These are phyloP conservation scores for Colletotrichum spaethianum DNA, from an alignment of 2,329 filamentous ascomycete species.

Conservation along the genomic window DNA sequence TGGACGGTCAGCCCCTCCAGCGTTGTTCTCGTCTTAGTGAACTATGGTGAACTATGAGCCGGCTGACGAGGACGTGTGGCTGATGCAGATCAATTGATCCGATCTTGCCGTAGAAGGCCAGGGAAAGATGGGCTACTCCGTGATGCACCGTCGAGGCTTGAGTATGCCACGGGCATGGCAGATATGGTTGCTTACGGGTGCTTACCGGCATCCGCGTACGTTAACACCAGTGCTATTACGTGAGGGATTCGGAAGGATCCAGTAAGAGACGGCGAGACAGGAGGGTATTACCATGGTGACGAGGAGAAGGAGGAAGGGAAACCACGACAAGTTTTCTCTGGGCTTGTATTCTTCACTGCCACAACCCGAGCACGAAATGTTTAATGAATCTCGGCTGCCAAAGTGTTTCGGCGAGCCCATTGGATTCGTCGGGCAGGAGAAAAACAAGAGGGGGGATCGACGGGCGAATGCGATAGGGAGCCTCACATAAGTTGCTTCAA, in stretches of 20 bases:
- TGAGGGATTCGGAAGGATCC: not conserved
- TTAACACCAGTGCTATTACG: not conserved
- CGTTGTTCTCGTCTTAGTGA: not conserved
- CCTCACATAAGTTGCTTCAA: not conserved
- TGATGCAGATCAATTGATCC: constrained; percentile 4
- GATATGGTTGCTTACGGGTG: not conserved
- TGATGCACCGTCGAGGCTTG: not conserved
- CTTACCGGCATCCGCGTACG: not conserved
- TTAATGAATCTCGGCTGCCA: not conserved
- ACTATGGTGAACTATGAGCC: not conserved
- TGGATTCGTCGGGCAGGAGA: not conserved
- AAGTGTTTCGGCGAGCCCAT: not conserved
- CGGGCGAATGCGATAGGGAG: not conserved
- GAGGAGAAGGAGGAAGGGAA: not conserved
- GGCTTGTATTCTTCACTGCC: too few relatives aligned
- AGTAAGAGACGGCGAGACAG: not conserved
- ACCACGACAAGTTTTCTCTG: not conserved
- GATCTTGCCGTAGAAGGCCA: not conserved
- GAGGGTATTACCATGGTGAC: not conserved
- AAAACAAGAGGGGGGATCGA: not conserved
- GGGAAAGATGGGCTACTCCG: not conserved
- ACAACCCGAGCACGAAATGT: not conserved
- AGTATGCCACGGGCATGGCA: not conserved
- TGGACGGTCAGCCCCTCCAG: not conserved
- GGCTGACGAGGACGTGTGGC: not conserved